Evolutionary conservation across 2,329 filamentous ascomycete species (phyloP), one percentile per base, ranked within the genome.

Genomic region (Coleophoma crateriformis): DNA sequence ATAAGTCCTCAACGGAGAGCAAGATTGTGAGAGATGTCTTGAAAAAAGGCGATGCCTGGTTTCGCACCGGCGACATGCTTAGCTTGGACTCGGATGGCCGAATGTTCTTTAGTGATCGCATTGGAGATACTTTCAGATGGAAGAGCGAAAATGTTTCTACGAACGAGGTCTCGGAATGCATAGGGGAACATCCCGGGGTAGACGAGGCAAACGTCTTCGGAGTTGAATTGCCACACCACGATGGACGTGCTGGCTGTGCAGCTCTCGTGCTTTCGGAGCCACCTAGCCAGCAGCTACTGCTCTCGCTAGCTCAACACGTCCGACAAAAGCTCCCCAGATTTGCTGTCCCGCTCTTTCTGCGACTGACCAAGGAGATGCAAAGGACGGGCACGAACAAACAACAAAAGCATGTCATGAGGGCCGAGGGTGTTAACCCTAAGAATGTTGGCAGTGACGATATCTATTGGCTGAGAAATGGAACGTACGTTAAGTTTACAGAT

Each of bases 341-440:
- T 61, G 89, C 90, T 0, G 77, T 84, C 4, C 90, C 90, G 0
- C 59, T 94, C 1, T 96, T 95, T 68, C 64, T 96, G 44, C 76
- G 90, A 12, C 68, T 90, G 6, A 77, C 84, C 7, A 73, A 70
- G 22, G 67, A 70, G 3, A 76, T 81, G 56, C 81, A 86, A 60
- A 76, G 81, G 1, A 95, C 90, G 4, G 89, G 90, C 0, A 96
- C 90, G 44, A 87, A 90, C 61, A 96, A 96, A 74, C 88, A 95
- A 71, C 86, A 91, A 69, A 96, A 96, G 68, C 81, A 86, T 54
- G 68, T 72, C 0, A 65, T 95, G 55, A 75, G 88, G n/a, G 73
- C 75, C 2, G 78, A 91, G 54, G 90, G 90, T 1, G 87, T 92
- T 0, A 79, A 88, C 59, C 87, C 85, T 0, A 67, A 61, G 4